Evolutionary conservation across 2,329 filamentous ascomycete genomes (phyloP).

Genomic region (Claviceps humidiphila): DNA sequence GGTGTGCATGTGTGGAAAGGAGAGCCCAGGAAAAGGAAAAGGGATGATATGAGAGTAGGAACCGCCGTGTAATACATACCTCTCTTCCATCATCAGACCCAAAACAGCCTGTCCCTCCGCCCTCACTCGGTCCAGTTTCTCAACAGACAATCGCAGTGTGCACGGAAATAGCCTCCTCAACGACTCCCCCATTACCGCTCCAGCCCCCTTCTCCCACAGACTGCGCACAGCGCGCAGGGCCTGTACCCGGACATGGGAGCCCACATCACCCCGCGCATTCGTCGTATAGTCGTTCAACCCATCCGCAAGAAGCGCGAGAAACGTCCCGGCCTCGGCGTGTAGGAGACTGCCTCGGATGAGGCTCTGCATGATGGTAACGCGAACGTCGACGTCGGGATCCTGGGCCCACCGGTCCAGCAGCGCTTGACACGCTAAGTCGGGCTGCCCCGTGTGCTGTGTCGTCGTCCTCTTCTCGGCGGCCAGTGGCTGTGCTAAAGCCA

Average conservation of each 20-base stretch:
- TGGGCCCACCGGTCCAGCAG: slow-evolving; percentile 39
- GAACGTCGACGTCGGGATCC: slow-evolving; percentile 37
- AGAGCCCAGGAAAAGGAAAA: not conserved
- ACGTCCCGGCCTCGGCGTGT: slow-evolving; percentile 23
- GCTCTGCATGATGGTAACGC: slow-evolving; percentile 41
- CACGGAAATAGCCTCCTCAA: slow-evolving; percentile 31
- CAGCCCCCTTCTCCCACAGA: slow-evolving; percentile 32
- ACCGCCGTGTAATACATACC: slow-evolving; percentile 24
- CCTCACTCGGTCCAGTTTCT: slow-evolving; percentile 83
- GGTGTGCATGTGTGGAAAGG: not conserved
- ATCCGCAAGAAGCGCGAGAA: slow-evolving; percentile 34
- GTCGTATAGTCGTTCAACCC: slow-evolving; percentile 83
- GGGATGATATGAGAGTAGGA: no score
- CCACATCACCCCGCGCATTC: slow-evolving; percentile 78
- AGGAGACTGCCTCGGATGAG: slow-evolving; percentile 35
- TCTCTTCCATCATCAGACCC: slow-evolving; percentile 27
- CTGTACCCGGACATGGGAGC: slow-evolving; percentile 71
- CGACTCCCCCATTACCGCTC: slow-evolving; percentile 16
- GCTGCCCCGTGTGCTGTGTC: slow-evolving; percentile 3
- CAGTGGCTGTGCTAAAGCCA: slow-evolving; percentile 37
- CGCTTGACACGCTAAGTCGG: slow-evolving; percentile 27
- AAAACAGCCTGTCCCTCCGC: slow-evolving; percentile 47
- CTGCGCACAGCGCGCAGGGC: slow-evolving; percentile 64
- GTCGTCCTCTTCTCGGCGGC: slow-evolving; percentile 6
- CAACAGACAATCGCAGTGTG: slow-evolving; percentile 58